Conservation (phyloP, 257 asterid genomes). For the Solanum chiquidenum region DNA sequence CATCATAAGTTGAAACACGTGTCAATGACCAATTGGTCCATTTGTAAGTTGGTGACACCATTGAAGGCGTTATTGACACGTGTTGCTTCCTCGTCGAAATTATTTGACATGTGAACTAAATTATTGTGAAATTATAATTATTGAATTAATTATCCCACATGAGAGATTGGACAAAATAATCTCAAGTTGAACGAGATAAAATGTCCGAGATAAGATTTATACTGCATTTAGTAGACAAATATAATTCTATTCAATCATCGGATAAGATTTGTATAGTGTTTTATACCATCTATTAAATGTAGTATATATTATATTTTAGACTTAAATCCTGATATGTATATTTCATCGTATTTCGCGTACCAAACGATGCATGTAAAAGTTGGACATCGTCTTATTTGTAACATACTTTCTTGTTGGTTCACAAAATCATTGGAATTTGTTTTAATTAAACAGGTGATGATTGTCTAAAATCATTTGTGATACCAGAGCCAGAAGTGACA, state of each 20-base stretch:
- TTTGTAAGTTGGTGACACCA: neutral
- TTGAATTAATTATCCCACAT: too few relatives aligned
- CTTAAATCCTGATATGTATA: fast-evolving
- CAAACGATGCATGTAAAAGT: neutral
- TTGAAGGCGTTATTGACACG: neutral
- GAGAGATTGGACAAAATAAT: too few relatives aligned
- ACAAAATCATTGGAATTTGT: neutral
- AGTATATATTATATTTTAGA: too few relatives aligned
- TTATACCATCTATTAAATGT: too few relatives aligned
- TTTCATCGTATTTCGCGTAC: neutral
- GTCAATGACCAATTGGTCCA: neutral
- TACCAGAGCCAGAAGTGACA: conserved; percentile 40
- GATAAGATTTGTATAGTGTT: too few relatives aligned
- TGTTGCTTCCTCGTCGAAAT: neutral
- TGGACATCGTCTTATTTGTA: too few relatives aligned
- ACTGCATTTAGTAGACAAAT: too few relatives aligned
- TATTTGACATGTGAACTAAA: too few relatives aligned
- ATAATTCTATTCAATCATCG: too few relatives aligned
- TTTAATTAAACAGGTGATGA: conserved; percentile 22
- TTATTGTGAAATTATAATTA: too few relatives aligned
- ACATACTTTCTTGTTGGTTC: too few relatives aligned
- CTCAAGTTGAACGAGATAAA: neutral
- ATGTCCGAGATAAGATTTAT: too few relatives aligned
- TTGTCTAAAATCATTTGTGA: conserved; percentile 27
- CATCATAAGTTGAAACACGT: neutral